Evolutionary conservation across 2,329 filamentous ascomycete genomes (phyloP).

Genomic region (Calonectria pseudoturangicola): DNA sequence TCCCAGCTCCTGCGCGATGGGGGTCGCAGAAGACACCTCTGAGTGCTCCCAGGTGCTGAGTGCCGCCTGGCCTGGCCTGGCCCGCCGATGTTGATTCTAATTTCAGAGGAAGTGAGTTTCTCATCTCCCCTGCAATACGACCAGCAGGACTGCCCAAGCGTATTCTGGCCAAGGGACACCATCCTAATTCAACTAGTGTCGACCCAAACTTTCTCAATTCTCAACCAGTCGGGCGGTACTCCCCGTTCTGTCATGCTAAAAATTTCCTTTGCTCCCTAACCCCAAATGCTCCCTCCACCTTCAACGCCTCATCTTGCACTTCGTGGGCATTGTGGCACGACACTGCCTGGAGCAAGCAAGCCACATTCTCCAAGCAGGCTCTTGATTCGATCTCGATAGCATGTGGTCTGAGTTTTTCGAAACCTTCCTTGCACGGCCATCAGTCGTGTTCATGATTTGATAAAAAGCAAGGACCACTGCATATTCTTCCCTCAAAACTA

Average conservation of each 20-base stretch:
- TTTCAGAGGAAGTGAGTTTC: conserved; percentile 27
- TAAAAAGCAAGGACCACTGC: conserved; percentile 34
- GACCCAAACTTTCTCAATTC: conserved; percentile 29
- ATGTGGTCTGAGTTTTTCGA: conserved; percentile 33
- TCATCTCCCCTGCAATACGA: conserved; percentile 19
- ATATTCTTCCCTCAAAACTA: background rate
- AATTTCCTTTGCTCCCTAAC: conserved; percentile 26
- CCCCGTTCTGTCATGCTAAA: conserved; percentile 21
- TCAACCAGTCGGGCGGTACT: conserved; percentile 27
- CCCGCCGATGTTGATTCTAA: conserved; percentile 1
- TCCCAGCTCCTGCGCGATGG: conserved; percentile 24
- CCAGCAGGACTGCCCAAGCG: conserved; percentile 31
- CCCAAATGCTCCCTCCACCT: conserved; percentile 18
- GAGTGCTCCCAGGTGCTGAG: background rate
- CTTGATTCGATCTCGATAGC: conserved; percentile 40
- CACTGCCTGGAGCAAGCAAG: conserved; percentile 24
- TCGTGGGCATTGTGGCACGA: conserved; percentile 24
- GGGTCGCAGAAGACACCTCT: conserved; percentile 4
- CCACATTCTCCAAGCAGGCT: conserved; percentile 36
- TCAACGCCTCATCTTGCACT: conserved; percentile 20
- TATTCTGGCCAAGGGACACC: conserved; percentile 24
- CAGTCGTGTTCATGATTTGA: conserved; percentile 29
- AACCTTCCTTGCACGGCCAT: conserved; percentile 35
- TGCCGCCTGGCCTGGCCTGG: conserved; percentile 12
- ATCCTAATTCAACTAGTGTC: conserved; percentile 40